Evolutionary conservation across 2,329 filamentous ascomycete genomes (phyloP), one percentile per base, ranked within the genome.

Genomic region (Coniochaeta sp.): DNA sequence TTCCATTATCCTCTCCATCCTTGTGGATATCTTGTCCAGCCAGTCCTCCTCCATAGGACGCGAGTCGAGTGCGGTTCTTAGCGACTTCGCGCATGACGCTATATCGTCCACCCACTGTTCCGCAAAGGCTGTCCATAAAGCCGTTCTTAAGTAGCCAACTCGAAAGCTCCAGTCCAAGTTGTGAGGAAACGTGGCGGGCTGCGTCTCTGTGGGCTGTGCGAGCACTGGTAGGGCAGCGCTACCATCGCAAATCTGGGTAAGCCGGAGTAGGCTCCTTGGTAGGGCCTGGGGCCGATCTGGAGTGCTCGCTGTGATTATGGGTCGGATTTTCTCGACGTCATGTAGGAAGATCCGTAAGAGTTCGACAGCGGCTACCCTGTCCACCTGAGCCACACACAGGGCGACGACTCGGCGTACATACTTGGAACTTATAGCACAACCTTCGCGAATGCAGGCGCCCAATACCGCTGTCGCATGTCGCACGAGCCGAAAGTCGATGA

Each of bases 351-450:
- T 16, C 17, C 52, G 59, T 84, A 84, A 69, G 76, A 82, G 60
- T 69, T 83, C 63, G 69, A 71, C 52, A 71, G 73, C 26, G 79
- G 81, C 1, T 73, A 76, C 62, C 76, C 82, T 67, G 72, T 81
- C 66, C 81, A 75, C 68, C 74, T 77, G 63, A 79, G 78, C 19
- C 72, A 79, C 61, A 78, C 82, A 55, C 81, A 85, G 64, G 80
- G 82, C 60, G 34, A 57, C 22, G 5, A 44, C 55, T 4, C 55
- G 55, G 38, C 19, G 38, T 6, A 57, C 26, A 44, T 57, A 57
- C 5, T 17, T 19, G 12, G 36, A n/a, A 30, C 71, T 70, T 56
- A 78, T 56, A 0, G 60, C 56, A 22, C 75, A 69, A 4, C 72
- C 71, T 16, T 73, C 66, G 47, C 70, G 65, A 44, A 82, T 66